Conservation (phyloP, 495 filamentous ascomycete species). For the Astrocystis sublimbata region DNA sequence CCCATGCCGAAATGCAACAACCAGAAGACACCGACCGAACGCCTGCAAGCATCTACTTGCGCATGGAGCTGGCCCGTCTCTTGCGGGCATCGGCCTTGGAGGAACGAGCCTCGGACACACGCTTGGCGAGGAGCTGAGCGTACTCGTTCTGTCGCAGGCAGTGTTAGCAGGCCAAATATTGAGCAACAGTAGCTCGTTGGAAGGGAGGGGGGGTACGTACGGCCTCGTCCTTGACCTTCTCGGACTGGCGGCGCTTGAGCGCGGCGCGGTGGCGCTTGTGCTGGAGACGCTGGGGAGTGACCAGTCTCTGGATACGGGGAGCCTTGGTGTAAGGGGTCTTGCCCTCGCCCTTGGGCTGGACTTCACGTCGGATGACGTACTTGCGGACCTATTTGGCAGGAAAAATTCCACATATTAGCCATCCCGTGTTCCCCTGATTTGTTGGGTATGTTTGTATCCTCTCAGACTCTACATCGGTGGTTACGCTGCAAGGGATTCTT, state of each 20-base stretch:
- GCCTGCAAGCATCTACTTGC: constrained; percentile 65
- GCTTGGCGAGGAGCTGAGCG: constrained; percentile 87
- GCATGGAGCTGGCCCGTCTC: constrained; percentile 93
- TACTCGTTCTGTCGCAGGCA: constrained; percentile 76
- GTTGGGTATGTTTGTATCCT: constrained; percentile 29
- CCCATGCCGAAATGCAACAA: constrained; percentile 40
- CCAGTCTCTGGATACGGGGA: constrained; percentile 97
- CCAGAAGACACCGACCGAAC: constrained; percentile 44
- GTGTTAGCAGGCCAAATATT: constrained; percentile 33
- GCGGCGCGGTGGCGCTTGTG: constrained; percentile 97
- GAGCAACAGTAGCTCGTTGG: not conserved
- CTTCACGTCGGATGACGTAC: constrained; percentile 98
- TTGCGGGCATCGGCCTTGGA: constrained; percentile 90
- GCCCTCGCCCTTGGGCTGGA: constrained; percentile 92
- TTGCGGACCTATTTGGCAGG: constrained; percentile 72
- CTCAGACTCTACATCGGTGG: constrained; percentile 56
- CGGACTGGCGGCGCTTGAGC: constrained; percentile 93
- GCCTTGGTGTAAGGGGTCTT: constrained; percentile 99
- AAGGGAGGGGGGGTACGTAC: constrained; percentile 60
- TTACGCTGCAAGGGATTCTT: constrained; percentile 45
- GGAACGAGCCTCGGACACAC: constrained; percentile 89
- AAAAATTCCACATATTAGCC: constrained; percentile 42
- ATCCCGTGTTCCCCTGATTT: constrained; percentile 20
- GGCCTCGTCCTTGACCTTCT: constrained; percentile 95
- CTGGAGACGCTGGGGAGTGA: constrained; percentile 99